Evolutionary conservation across 192 early-diverging fungal genomes (phyloP).

Genomic region (Diversispora epigaea): DNA sequence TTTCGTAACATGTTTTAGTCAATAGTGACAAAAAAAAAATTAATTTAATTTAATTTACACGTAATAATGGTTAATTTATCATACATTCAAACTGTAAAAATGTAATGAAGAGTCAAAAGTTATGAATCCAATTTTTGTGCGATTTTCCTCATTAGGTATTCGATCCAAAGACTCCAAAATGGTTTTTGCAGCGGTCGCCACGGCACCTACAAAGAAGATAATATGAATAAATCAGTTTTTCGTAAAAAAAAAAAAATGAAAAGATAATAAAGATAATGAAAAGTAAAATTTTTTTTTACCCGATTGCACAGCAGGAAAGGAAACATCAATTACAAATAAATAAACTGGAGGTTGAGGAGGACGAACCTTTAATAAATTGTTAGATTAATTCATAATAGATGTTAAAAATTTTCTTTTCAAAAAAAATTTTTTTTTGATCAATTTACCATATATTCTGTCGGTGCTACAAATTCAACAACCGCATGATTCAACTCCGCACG

Average conservation of each 20-base stretch:
- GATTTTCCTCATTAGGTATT: constrained; percentile 84
- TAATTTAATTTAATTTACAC: not conserved
- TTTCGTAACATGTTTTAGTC: not conserved
- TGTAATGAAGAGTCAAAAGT: constrained; percentile 87
- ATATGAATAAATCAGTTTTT: too few species aligned
- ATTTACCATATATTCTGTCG: constrained; percentile 92
- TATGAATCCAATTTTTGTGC: constrained; percentile 88
- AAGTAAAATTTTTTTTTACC: constrained; percentile 38
- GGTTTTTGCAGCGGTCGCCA: constrained; percentile 75
- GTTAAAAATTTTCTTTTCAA: too few species aligned
- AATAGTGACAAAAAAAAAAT: not conserved
- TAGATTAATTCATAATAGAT: not conserved
- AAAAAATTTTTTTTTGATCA: too few species aligned
- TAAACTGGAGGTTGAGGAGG: constrained; percentile 96
- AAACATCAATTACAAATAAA: constrained; percentile 94
- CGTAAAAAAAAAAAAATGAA: too few species aligned
- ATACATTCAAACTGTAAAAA: constrained; percentile 82
- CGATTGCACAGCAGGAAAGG: constrained; percentile 82
- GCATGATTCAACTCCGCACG: constrained; percentile 86
- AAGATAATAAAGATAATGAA: too few species aligned
- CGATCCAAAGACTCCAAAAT: constrained; percentile 80
- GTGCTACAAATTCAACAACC: constrained; percentile 93
- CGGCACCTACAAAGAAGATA: constrained; percentile 51
- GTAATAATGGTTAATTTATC: not conserved
- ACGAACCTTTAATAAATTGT: constrained; percentile 50